Base-by-base conservation (phyloP, 2,329 filamentous ascomycete species). In the Annulohypoxylon truncatum region DNA sequence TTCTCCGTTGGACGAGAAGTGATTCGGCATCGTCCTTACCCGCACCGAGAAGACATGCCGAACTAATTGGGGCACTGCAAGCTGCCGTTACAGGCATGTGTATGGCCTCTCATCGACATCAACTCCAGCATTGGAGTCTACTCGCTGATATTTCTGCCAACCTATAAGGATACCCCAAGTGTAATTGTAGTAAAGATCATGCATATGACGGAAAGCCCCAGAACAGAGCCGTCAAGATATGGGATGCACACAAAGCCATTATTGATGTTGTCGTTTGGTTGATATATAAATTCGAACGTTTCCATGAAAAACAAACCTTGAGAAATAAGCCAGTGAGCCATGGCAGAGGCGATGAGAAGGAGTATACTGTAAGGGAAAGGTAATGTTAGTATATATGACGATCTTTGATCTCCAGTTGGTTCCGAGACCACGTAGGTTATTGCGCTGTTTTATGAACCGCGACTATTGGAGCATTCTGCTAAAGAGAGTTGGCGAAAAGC, bases 341-440 rank as follows among this genome's bases (percentile, higher is more conserved):
- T 59, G 77, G 72, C 24, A 10, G 40, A 31, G 8, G 13, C 22
- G 12, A 38, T 3, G 18, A 26, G 42, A n/a, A 64, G 42, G 2
- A 40, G 48, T 24, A 57, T 52, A 0, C 78, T 78, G 57, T 82
- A 86, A 15, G 75, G 75, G 33, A 81, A 79, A 0, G 83, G 83
- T 2, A 87, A 64, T 1, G 77, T 77, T 7, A 85, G 79, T 48
- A 78, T 82, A 63, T 82, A 83, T 2, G 77, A 81, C 0, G 77
- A 79, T 1, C 80, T 74, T 66, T 85, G 82, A 3, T 75, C 71
- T 3, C 78, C 79, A 0, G 64, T 62, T 0, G 80, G 82, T 55
- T 76, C 75, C 0, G 80, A 82, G 0, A 84, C 82, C 5, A n/a
- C 82, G 78, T 1, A 84, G 71, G 0, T 79, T 64, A 44, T 81